Base-by-base conservation (phyloP, 148 eudicot genomes). In the Fagopyrum esculentum region DNA sequence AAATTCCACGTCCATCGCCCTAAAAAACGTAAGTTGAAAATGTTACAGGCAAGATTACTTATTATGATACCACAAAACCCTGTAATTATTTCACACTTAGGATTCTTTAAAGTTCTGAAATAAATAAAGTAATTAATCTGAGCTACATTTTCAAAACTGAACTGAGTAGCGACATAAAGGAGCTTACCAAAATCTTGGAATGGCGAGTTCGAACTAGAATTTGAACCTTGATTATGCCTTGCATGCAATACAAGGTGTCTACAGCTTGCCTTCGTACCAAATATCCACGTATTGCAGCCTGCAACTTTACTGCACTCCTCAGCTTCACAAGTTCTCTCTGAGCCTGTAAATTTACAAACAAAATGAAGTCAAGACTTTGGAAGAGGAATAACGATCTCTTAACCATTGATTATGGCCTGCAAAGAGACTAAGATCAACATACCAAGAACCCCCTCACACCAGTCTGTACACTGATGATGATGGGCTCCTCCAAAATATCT, bases 261-360 rank as follows among this genome's bases (percentile, higher is more conserved):
- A 91, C 86, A 77, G 98, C 98, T 73, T 91, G 85, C 76, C 84
- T 83, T 35, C 98, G 87, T 48, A 87, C 98, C 69, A 94, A 76
- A 77, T 94, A 87, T 13, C 97, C 98, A 49, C 97, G 89, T 69
- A 91, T 85, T 70, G 87, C 93, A 83, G 98, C 97, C 89, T 94
- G 98, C 84, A 94, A 79, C 77, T 85, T 94, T 59, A 88, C 77
- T 66, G 83, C 75, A 69, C 87, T 86, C 81, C 90, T 88, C 72
- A 88, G 84, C 80, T 85, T 81, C 74, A 83, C 45, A 68, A 83
- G 75, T 63, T 57, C 78, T 77, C 80, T 85, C 78, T 78, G 84
- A 52, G 96, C 91, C 98, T 94, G 80, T 44, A 45, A 82, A 76
- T 69, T 80, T 5, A 70, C n/a, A 81, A 17, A 46, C 19, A 46